phyloP scores from a whole-genome alignment of 345 rosid genomes.

The Toxicodendron radicans region DNA sequence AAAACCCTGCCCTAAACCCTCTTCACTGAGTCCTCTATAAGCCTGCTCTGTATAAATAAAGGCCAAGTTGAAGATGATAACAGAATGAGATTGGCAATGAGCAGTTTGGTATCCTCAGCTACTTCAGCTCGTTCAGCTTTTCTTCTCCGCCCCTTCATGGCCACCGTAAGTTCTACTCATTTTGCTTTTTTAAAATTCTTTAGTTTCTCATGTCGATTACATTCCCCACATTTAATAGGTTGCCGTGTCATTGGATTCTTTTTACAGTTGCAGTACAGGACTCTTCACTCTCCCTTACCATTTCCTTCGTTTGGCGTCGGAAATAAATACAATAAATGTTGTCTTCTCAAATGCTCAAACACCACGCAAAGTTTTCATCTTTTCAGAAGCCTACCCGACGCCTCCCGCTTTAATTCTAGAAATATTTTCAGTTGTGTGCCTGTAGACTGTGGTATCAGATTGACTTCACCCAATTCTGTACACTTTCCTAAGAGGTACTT shows the following conservation, averaged over 20 bases:
- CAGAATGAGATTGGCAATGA: conserved; percentile 10
- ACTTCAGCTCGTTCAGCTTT: conserved; percentile 6
- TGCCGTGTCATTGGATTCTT: not conserved
- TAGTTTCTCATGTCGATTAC: too few relatives aligned
- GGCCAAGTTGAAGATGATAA: not conserved
- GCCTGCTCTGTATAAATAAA: not conserved
- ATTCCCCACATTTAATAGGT: too few relatives aligned
- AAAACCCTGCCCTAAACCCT: conserved; percentile 22
- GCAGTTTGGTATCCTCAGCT: not conserved
- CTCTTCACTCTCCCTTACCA: conserved; percentile 30
- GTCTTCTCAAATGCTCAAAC: conserved; percentile 27
- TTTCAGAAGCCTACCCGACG: conserved; percentile 15
- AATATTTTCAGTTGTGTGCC: conserved; percentile 27
- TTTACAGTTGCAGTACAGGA: conserved; percentile 43
- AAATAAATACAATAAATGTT: conserved; percentile 25
- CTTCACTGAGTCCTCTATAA: not conserved
- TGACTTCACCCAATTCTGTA: conserved; percentile 17
- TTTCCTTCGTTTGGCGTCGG: conserved; percentile 18
- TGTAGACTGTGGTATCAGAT: conserved; percentile 23
- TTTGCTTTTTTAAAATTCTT: too few relatives aligned
- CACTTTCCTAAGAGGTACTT: conserved; percentile 35
- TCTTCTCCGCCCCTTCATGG: conserved; percentile 15
- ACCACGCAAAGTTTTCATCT: conserved; percentile 2
- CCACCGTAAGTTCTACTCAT: conserved; percentile 10
- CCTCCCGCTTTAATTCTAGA: conserved; percentile 19